Base-by-base conservation (phyloP, 108 stramenopile species). In the Schizochytrium sp. region DNA sequence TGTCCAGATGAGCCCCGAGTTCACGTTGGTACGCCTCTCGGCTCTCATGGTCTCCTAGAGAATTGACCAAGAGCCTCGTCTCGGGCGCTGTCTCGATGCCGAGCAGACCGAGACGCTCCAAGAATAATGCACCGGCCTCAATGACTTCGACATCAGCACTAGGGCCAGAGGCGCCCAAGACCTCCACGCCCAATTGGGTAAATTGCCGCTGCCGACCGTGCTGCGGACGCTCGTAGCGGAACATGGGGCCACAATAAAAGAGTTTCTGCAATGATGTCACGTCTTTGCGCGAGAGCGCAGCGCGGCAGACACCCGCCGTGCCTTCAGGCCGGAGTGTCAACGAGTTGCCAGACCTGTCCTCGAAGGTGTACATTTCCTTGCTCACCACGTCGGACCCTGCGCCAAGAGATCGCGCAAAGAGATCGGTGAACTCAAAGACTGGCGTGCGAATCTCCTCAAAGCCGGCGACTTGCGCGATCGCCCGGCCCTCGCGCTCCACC, bases 141-240 rank as follows among this genome's bases (percentile, higher is more conserved):
- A 87, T 87, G 57, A 41, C 87, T 10, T 87, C 57, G 12, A 41
- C 87, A 25, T 87, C 87, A 8, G 87, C 87, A 8, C 25, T 28
- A 0, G 53, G 53, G 55, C 53, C 48, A 14, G 53, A 5, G 12
- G 23, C 10, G 28, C 87, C 87, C 16, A 87, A 55, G 19, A 87
- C 16, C 87, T 87, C 87, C n/a, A 87, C 87, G 57, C 87, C 87
- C 10, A 55, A 25, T 23, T 87, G 87, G 55, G 87, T 87, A 28
- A 87, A 87, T 29, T 87, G 87, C 21, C 87, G 87, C 53, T 87
- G 53, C 25, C 87, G 53, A 5, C 87, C 87, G 16, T 41, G 87
- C 57, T 87, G 87, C 28, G 87, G 87, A n/a, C 87, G 53, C 28
- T 87, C 87, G 53, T 87, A 87, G 29, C 87, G 53, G 57, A 87